Evolutionary conservation across 2,329 filamentous ascomycete genomes (phyloP).

Genomic region (Fusarium multiceps): DNA sequence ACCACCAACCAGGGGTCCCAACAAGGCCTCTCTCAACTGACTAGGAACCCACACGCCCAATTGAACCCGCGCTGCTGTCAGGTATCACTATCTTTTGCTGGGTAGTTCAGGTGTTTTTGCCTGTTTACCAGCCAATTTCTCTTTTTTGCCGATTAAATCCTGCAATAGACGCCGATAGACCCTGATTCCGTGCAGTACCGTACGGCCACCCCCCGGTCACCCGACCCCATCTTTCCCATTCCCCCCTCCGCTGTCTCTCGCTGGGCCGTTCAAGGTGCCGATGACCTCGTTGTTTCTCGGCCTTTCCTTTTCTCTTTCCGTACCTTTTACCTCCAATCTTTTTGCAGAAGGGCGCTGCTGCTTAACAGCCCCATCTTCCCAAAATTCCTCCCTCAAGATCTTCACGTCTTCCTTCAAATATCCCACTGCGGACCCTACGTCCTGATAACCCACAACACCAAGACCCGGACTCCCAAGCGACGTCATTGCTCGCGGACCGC

Average conservation of each 20-base stretch:
- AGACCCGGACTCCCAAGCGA: conserved; percentile 56
- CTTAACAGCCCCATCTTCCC: conserved; percentile 78
- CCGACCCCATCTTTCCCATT: conserved; percentile 47
- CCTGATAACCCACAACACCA: conserved; percentile 49
- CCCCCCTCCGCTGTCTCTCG: conserved; percentile 41
- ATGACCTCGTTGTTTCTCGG: conserved; percentile 45
- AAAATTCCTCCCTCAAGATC: conserved; percentile 84
- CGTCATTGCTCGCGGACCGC: conserved; percentile 50
- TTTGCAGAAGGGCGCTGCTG: conserved; percentile 76
- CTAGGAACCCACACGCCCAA: conserved; percentile 33
- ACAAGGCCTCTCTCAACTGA: conserved; percentile 35
- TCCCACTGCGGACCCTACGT: conserved; percentile 82
- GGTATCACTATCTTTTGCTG: conserved; percentile 30
- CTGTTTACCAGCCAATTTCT: conserved; percentile 15
- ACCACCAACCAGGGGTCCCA: conserved; percentile 38
- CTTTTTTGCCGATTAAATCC: conserved; percentile 20
- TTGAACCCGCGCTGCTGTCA: conserved; percentile 23
- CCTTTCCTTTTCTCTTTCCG: conserved; percentile 42
- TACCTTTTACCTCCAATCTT: conserved; percentile 51
- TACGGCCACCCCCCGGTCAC: conserved; percentile 43
- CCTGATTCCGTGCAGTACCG: conserved; percentile 36
- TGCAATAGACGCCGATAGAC: conserved; percentile 29
- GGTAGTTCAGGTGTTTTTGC: conserved; percentile 9
- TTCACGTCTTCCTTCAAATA: conserved; percentile 81
- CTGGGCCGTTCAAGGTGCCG: conserved; percentile 45